These are phyloP conservation scores for Acer saccharum DNA, from an alignment of 345 rosid genomes.

Conservation along the genomic window DNA sequence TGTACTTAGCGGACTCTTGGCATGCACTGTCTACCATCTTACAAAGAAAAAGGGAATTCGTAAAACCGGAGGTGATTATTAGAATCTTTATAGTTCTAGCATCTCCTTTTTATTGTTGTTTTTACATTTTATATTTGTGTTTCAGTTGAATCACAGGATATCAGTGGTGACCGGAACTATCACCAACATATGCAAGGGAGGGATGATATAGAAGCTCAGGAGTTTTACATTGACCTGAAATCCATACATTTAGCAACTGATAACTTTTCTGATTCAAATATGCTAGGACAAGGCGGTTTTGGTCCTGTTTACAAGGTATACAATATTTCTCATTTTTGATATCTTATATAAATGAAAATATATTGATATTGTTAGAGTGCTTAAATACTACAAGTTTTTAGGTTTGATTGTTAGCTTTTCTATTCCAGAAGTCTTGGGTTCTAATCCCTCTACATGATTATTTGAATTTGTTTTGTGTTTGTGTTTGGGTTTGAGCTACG, in stretches of 20 bases:
- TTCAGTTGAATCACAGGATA: constrained; percentile 1
- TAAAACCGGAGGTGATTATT: constrained; percentile 1
- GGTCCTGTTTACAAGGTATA: constrained; percentile 54
- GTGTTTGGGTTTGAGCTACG: no score
- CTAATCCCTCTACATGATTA: no score
- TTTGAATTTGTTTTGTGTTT: no score
- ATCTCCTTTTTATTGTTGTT: no score
- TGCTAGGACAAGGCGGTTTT: constrained; percentile 62
- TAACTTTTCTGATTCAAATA: constrained; percentile 37
- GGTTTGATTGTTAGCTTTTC: no score
- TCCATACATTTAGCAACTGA: constrained; percentile 35
- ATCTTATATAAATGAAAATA: neutral
- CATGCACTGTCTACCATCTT: constrained; percentile 10
- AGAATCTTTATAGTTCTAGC: no score
- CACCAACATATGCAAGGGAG: neutral
- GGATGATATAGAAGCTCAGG: constrained; percentile 16
- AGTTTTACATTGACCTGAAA: constrained; percentile 29
- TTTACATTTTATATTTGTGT: no score
- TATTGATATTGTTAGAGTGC: neutral
- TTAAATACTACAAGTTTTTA: no score
- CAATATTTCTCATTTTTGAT: neutral
- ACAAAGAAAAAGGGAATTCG: constrained; percentile 3
- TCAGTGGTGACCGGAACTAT: constrained; percentile 5
- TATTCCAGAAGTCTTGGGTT: no score
- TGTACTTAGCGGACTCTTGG: constrained; percentile 18